phyloP scores from a whole-genome alignment of 2,329 filamentous ascomycete species.

The Aspergillus hortae region DNA sequence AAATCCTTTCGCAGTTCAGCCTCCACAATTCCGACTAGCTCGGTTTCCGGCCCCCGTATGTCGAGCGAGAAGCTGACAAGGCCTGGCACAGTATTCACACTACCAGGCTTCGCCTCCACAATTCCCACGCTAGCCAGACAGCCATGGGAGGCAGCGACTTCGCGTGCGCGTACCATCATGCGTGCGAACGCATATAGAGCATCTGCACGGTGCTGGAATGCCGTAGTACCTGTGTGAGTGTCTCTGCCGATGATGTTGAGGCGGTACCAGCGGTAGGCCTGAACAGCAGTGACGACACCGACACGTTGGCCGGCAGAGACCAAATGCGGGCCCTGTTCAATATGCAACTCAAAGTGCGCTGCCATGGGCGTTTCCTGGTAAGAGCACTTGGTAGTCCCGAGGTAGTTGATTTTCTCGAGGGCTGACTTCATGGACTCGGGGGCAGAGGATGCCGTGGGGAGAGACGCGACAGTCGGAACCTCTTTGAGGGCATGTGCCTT shows the following conservation, averaged over 20 bases:
- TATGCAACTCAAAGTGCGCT: slow-evolving; percentile 80
- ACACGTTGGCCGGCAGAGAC: slow-evolving; percentile 62
- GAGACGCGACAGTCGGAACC: slow-evolving; percentile 48
- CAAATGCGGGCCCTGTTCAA: slow-evolving; percentile 77
- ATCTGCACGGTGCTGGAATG: slow-evolving; percentile 63
- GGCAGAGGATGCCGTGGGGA: slow-evolving; percentile 48
- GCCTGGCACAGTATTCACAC: slow-evolving; percentile 71
- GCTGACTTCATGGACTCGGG: slow-evolving; percentile 64
- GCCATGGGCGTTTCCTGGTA: slow-evolving; percentile 62
- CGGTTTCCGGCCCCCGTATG: slow-evolving; percentile 58
- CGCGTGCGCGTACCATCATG: slow-evolving; percentile 64
- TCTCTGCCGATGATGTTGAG: slow-evolving; percentile 64
- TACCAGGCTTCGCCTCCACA: slow-evolving; percentile 62
- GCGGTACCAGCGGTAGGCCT: slow-evolving; percentile 72
- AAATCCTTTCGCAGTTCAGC: slow-evolving; percentile 57
- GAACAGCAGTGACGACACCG: slow-evolving; percentile 68
- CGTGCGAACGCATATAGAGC: slow-evolving; percentile 64
- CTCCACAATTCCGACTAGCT: slow-evolving; percentile 57
- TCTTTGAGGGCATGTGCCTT: slow-evolving; percentile 61
- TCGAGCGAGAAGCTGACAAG: slow-evolving; percentile 66
- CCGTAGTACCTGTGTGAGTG: slow-evolving; percentile 72
- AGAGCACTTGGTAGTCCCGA: slow-evolving; percentile 57
- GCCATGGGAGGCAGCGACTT: slow-evolving; percentile 56
- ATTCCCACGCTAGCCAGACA: slow-evolving; percentile 70
- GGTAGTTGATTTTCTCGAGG: slow-evolving; percentile 67